Evolutionary conservation across 768 basidiomycete species (phyloP), one percentile per base, ranked within the genome.

Genomic region (Tricholoma flavovirens): DNA sequence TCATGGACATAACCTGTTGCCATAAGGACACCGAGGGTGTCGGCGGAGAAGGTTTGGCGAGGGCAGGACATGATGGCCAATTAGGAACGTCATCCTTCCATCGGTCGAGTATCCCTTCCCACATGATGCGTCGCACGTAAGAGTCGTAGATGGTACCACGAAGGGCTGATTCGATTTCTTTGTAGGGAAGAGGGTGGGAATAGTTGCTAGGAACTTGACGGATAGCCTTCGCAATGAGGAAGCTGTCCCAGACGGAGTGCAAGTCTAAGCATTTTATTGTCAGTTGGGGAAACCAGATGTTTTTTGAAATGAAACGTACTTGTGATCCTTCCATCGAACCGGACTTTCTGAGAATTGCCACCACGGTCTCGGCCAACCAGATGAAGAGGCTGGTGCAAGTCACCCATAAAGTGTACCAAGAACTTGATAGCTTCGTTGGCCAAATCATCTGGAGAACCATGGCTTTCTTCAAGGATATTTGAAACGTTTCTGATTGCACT

Each of bases 361-460:
- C 96, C 96, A 29, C 90, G 79, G 62, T 93, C 84, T 15, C 93
- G 77, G 2, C 91, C 91, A 0, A 89, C 89, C 35, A 99, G 79
- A 69, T 99, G 96, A 53, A 99, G 74, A 4, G 96, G 96, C 80
- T 88, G 86, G 64, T 97, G 96, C 78, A 96, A 77, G 68, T 98
- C 96, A 0, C 96, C 94, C 10, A 97, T 54, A 63, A 93, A 98
- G 69, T 99, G 97, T 29, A 95, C 81, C 30, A 99, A 75, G 75
- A 97, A 99, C 69, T 90, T 89, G 63, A 98, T 76, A 2, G 96
- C 90, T 62, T 93, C 89, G 64, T 87, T 84, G 2, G 84, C 84
- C 10, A 67, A 70, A 5, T 59, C 69, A 14, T 72, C 70, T 2
- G 64, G 67, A 29, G 3, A n/a, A 29, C 2, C 7, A 19, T 71